Percentiles rank a stretch among this genome's conserved stretches.
These are phyloP conservation scores for Cylindrotheca closterium DNA, from an alignment of 108 stramenopile species.

Conservation along the genomic window DNA sequence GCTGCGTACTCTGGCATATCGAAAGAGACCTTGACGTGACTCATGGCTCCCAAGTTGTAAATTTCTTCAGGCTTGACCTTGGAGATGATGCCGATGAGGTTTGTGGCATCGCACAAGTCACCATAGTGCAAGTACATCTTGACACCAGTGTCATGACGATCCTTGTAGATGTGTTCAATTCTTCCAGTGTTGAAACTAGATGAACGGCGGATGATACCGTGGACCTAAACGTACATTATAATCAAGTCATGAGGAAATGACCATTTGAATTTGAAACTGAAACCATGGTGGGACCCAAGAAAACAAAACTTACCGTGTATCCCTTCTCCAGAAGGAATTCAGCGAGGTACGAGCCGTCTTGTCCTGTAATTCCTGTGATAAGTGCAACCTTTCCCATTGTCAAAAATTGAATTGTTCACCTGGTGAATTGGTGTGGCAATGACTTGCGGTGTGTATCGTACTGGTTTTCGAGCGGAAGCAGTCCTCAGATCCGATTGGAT, in stretches of 20 bases:
- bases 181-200: constrained; percentile 99
- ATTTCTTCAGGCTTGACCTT: constrained; percentile 91
- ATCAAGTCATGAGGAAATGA: neutral
- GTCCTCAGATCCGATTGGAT: too few relatives aligned
- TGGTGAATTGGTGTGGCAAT: too few relatives aligned
- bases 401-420: too few relatives aligned
- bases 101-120: constrained; percentile 97
- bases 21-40: constrained; percentile 97
- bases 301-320: constrained; percentile 88
- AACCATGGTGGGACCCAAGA: too few relatives aligned
- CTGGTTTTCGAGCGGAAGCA: too few relatives aligned
- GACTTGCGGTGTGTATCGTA: too few relatives aligned
- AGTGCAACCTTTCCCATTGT: constrained; percentile 95
- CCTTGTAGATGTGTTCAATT: constrained; percentile 97
- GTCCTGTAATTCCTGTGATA: constrained; percentile 98
- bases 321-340: constrained; percentile 94
- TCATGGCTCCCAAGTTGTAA: constrained; percentile 99
- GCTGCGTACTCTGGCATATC: constrained; percentile 99
- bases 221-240: constrained; percentile 62
- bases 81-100: constrained; percentile 91
- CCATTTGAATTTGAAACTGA: neutral
- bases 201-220: constrained; percentile 97
- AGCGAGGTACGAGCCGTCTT: constrained; percentile 98
- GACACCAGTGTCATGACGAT: constrained; percentile 94
- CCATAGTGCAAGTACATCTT: constrained; percentile 98